These are phyloP conservation scores for Arthroderma uncinatum DNA, from an alignment of 2,329 filamentous ascomycete genomes.

Conservation along the genomic window DNA sequence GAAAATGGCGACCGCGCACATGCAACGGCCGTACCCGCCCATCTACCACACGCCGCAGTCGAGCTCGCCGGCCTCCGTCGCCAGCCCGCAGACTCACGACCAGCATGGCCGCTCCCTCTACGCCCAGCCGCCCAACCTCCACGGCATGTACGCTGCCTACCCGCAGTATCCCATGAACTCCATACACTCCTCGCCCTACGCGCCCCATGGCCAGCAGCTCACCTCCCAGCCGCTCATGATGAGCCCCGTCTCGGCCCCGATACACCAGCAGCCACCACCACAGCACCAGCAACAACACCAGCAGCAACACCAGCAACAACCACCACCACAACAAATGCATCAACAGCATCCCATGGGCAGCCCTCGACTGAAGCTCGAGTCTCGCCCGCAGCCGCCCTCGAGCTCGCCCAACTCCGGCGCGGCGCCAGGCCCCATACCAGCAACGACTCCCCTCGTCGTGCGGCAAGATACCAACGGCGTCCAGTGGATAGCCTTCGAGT, in stretches of 20 bases:
- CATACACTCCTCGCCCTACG: conserved; percentile 42
- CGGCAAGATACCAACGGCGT: conserved; percentile 92
- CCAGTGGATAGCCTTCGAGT: conserved; percentile 98
- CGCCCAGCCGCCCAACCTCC: conserved; percentile 67
- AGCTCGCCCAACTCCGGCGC: conserved; percentile 75
- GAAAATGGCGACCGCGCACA: conserved; percentile 52
- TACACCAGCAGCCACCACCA: conserved; percentile 31
- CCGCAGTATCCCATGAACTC: conserved; percentile 43
- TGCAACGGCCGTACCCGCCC: conserved; percentile 67
- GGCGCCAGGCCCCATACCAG: conserved; percentile 89
- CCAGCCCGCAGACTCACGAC: conserved; percentile 75
- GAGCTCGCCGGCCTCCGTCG: conserved; percentile 80
- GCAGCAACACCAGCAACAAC: conserved; percentile 25
- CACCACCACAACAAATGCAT: conserved; percentile 33
- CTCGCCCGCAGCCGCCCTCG: conserved; percentile 27
- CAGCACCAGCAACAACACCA: conserved; percentile 38
- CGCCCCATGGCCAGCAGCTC: no score
- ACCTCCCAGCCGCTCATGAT: conserved; percentile 44
- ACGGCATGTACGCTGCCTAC: conserved; percentile 68
- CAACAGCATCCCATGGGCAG: conserved; percentile 35
- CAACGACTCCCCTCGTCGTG: conserved; percentile 88
- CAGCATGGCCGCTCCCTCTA: conserved; percentile 76
- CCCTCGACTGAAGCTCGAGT: neutral
- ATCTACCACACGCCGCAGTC: conserved; percentile 95
- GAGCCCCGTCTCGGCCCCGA: conserved; percentile 32